phyloP scores from a whole-genome alignment of 495 filamentous ascomycete species.

The Penicillium cinerascens region DNA sequence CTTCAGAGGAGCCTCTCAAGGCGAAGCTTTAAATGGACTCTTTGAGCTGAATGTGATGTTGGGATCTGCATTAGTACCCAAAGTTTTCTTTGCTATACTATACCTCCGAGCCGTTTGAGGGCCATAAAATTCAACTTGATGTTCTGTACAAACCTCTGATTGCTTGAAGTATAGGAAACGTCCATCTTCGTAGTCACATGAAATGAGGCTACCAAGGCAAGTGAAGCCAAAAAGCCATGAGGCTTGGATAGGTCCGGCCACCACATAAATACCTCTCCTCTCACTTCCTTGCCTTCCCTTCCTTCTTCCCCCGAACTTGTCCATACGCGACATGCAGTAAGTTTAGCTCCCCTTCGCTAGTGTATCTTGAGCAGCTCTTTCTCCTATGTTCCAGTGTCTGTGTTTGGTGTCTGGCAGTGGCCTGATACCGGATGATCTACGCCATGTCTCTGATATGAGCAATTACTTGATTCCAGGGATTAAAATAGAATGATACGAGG shows the following conservation, averaged over 20 bases:
- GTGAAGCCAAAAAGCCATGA: too few species aligned
- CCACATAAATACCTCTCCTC: not conserved
- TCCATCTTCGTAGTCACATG: not conserved
- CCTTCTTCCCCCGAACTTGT: not conserved
- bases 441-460: not conserved
- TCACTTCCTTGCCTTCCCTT: not conserved
- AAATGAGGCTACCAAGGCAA: not conserved
- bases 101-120: not conserved
- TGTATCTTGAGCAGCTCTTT: too few species aligned
- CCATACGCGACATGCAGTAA: not conserved
- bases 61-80: too few species aligned
- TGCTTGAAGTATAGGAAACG: not conserved
- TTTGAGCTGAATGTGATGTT: too few species aligned
- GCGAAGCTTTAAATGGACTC: conserved; percentile 10
- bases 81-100: not conserved
- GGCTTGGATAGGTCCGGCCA: too few species aligned
- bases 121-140: not conserved
- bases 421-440: not conserved
- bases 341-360: not conserved
- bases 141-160: not conserved
- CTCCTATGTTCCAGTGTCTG: too few species aligned
- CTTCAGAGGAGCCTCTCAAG: conserved; percentile 41
- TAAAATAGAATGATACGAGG: not conserved
- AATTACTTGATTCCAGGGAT: not conserved
- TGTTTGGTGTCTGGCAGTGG: not conserved